phyloP scores from a whole-genome alignment of 352 stramenopile species.

The Phytopythium vexans region DNA sequence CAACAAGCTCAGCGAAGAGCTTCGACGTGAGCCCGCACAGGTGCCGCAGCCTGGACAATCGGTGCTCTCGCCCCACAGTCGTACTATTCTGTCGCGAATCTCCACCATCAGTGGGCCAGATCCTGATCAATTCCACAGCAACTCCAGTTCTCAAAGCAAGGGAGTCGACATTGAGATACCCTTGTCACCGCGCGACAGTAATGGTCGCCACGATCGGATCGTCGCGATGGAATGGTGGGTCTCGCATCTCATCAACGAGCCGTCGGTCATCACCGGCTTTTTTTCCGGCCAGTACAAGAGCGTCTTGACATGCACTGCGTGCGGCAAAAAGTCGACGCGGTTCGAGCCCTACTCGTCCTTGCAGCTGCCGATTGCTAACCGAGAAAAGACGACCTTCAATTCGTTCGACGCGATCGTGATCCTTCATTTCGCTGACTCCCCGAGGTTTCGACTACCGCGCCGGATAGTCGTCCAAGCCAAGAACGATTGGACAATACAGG shows the following conservation, averaged over 20 bases:
- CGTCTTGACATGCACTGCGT: slow-evolving; percentile 86
- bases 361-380: slow-evolving; percentile 39
- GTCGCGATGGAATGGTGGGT: slow-evolving; percentile 97
- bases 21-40: slow-evolving; percentile 54
- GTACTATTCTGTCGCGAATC: slow-evolving; percentile 17
- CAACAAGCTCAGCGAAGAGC: slow-evolving; percentile 91
- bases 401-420: slow-evolving; percentile 29
- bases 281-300: slow-evolving; percentile 98
- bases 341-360: slow-evolving; percentile 90
- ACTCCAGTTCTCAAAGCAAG: too few relatives aligned
- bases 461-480: slow-evolving; percentile 18
- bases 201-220: slow-evolving; percentile 90
- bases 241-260: slow-evolving; percentile 92
- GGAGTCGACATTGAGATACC: background rate
- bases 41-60: slow-evolving; percentile 75
- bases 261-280: slow-evolving; percentile 93
- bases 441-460: slow-evolving; percentile 3
- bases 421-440: slow-evolving; percentile 28
- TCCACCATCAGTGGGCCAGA: slow-evolving; percentile 12
- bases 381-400: background rate
- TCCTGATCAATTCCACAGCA: background rate
- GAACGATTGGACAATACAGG: slow-evolving; percentile 29
- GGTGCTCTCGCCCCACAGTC: slow-evolving; percentile 28
- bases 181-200: slow-evolving; percentile 77
- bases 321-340: slow-evolving; percentile 73